Evolutionary conservation across 441 rosid species (phyloP), one percentile per base, ranked within the genome.

Genomic region (Caryocar brasiliense): DNA sequence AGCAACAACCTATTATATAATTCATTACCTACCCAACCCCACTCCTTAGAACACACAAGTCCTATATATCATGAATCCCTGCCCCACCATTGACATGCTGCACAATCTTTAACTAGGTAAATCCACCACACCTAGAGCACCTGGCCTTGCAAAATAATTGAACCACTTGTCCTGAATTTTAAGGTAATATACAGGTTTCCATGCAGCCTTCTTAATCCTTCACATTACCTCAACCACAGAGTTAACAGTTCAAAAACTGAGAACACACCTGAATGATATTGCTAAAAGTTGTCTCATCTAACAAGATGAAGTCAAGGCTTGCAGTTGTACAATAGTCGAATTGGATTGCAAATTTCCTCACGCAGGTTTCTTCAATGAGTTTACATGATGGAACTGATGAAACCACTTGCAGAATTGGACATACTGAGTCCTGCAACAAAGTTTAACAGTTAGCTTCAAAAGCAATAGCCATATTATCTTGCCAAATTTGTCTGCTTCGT

Each of bases 351-450:
- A 89, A 78, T 71, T 75, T 81, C 73, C 91, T 80, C 82, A 76
- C 75, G 56, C 97, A 82, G 62, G 87, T 79, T 76, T 93, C 96
- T 69, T 86, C 78, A 22, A 93, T 69, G 69, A 93, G 82, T 74
- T 78, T 81, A 77, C 97, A 84, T 33, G 96, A 84, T 24, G 90
- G 80, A 71, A 93, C 73, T 22, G 85, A 73, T 27, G 95, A 81
- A 51, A 93, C 83, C 32, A 54, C 95, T 76, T 68, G 85, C 52
- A 89, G 81, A 37, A 93, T 80, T 50, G 97, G 73, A 73, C 95
- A 82, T 47, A 80, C 88, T 20, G 99, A 75, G 66, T 89, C 99
- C 97, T 93, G 97, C 95, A 86, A 81, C 76, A 93, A 93, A 86
- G 77, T 78, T 72, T 74, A 77, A 69, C 30, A 75, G 82, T 86